Base-by-base conservation (phyloP, 305 asterid species). In the Fraxinus albicans region DNA sequence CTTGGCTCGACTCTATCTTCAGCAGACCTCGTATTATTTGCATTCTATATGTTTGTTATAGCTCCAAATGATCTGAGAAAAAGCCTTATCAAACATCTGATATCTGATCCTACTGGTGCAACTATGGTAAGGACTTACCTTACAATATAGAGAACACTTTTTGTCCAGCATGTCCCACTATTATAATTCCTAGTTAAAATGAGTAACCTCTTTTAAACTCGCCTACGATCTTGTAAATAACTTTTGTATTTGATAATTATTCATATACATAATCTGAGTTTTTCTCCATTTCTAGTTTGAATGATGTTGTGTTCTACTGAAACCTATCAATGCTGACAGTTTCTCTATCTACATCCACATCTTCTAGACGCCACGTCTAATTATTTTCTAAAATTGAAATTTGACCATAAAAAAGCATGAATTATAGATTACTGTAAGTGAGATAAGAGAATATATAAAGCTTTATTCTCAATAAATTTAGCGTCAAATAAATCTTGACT, bases 1-100 rank as follows among this genome's bases (percentile, higher is more conserved):
- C 95, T 96, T n/a, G 99, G 98, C 2, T 96, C 98, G 4, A 94
- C 94, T 31, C 87, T 96, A 70, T 96, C 99, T 7, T 94, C 99
- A 1, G 90, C 83, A 25, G 99, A 96, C 85, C 99, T 96, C 25
- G 75, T 94, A 77, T 78, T 96, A 80, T 96, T 96, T 77, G 97
- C 99, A 15, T 84, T 96, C 13, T 96, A 96, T 78, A 96, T 96
- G 99, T 96, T 96, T 82, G 85, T 94, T 34, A 91, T 96, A 82
- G 97, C 99, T 42, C 98, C 99, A 8, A 94, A 94, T 78, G 98
- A 90, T 87, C 86, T 96, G 95, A 92, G 99, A 87, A 94, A 90
- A 90, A 33, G 90, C 89, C 94, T 96, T 34, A 91, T 96, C 89
- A 91, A 88, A 85, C 99, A 96, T 88, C 98, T 96, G 15, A 81